Evolutionary conservation across 805 yeast genomes (phyloP), one percentile per base, ranked within the genome.

Genomic region (Suhomyces emberorum): DNA sequence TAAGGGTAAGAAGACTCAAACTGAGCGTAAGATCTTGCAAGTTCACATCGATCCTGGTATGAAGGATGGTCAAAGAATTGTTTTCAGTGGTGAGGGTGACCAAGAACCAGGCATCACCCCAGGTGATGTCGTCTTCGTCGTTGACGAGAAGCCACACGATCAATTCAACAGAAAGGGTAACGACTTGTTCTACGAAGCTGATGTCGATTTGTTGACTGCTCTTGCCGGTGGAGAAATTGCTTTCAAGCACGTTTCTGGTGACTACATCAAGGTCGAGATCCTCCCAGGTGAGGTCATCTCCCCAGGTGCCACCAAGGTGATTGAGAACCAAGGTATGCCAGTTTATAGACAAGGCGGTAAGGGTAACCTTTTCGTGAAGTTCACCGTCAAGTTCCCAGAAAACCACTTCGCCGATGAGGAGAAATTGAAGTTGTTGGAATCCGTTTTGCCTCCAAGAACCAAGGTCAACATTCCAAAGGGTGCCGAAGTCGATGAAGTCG

Each of bases 321-420:
- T 93, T 46, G 88, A 83, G 51, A 87, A 81, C 54, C 89, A 91
- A 66, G 99, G 99, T 80, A 93, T 93, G 98, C 99, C 98, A 49
- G 70, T 91, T 48, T 82, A 74, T 67, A 81, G 93, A 67, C 82
- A 77, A 59, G 95, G 95, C 61, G 87, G 88, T 46, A 73, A 62
- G 54, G 99, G 99, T 65, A 79, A 88, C 69, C 74, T 93, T 69
- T 79, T 86, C 54, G 69, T 93, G 51, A 82, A 85, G 59, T 93
- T 93, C 68, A 80, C 79, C 47, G 76, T 93, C 54, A 88, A 84
- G 59, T 93, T 93, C 87, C 99, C 99, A 47, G 58, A 60, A 35
- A 64, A 72, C 36, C 74, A 81, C 56, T 88, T 86, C 59, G 74
- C 95, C 32, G 54, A 74, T 42, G 96, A 85, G 61, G 88, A 80